phyloP scores from a whole-genome alignment of 768 basidiomycete species.

The Amanita pseudoporphyria region DNA sequence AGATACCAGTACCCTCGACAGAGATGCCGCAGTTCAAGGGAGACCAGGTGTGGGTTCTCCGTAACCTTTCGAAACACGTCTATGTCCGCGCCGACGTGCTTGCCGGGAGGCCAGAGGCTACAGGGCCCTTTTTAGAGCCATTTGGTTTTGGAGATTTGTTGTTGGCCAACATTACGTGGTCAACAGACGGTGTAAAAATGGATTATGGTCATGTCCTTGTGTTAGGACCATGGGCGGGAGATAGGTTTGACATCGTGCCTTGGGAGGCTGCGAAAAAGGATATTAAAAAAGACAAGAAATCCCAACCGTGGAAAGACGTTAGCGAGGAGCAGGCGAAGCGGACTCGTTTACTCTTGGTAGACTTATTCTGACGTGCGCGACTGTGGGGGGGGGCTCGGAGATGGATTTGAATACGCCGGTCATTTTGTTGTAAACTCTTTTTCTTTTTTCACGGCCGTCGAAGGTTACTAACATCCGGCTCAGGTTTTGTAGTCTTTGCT shows the following conservation, averaged over 20 bases:
- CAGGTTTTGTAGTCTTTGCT: neutral
- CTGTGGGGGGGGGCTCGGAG: neutral
- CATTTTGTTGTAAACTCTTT: neutral
- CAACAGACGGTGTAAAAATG: neutral
- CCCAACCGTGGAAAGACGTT: conserved; percentile 2
- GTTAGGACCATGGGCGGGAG: conserved; percentile 5
- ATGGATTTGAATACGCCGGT: neutral
- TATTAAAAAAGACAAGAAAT: conserved; percentile 4
- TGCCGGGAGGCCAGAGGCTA: neutral
- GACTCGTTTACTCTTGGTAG: neutral
- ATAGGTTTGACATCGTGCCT: conserved; percentile 6
- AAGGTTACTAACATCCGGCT: neutral
- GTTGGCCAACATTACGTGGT: conserved; percentile 5
- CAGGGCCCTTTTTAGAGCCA: neutral
- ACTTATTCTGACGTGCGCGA: neutral
- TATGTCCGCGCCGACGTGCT: conserved; percentile 8
- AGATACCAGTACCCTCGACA: neutral
- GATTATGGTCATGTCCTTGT: neutral
- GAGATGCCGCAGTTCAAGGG: neutral
- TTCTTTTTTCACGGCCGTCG: neutral
- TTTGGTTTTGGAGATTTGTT: conserved; percentile 6
- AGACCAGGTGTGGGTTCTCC: conserved; percentile 5
- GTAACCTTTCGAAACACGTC: conserved; percentile 5
- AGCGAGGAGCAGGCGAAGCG: conserved; percentile 4
- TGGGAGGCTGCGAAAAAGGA: conserved; percentile 5